Evolutionary conservation across 2,329 filamentous ascomycete genomes (phyloP), one percentile per base, ranked within the genome.

Genomic region (Akanthomyces lecanii): DNA sequence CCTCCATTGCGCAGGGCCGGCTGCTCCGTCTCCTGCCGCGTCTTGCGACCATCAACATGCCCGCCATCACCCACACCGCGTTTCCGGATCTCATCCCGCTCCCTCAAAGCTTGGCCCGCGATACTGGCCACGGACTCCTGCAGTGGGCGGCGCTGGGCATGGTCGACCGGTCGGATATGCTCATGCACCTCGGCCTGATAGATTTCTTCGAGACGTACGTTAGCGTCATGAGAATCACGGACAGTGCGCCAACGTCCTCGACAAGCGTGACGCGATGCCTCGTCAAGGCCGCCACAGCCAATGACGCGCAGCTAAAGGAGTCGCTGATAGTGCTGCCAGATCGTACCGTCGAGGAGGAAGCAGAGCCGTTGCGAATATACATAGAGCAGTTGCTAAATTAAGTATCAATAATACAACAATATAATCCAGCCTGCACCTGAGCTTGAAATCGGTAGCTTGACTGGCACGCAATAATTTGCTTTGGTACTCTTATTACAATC

Each of bases 181-280:
- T 86, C 25, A 81, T 85, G 78, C 77, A 80, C 50, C 71, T 81
- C 7, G 81, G 66, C 60, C 74, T 85, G 23, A 71, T 82, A n/a
- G 80, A 84, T 65, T 85, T 84, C 64, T 82, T 82, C 67, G 80
- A 84, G 72, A 72, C 75, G 8, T 73, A 85, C 23, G 71, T 85
- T 33, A 79, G 77, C 56, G 73, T 82, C 40, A 77, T 83, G 74
- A 73, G 80, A 16, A 70, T 80, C 5, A 74, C 78, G 0, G 72
- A 74, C 58, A 76, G 76, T 63, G 73, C 74, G 33, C 10, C 23
- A 11, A 14, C 45, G 33, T 59, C 42, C 5, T 71, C 70, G 10
- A n/a, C 36, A 10, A 40, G 4, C 23, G 16, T 47, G 4, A 18
- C 28, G 3, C 48, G 48, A 1, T 14, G n/a, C 6, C 64, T 85